Evolutionary conservation across 345 rosid species (phyloP), one percentile per base, ranked within the genome.

Genomic region (Diplotaxis tenuifolia): DNA sequence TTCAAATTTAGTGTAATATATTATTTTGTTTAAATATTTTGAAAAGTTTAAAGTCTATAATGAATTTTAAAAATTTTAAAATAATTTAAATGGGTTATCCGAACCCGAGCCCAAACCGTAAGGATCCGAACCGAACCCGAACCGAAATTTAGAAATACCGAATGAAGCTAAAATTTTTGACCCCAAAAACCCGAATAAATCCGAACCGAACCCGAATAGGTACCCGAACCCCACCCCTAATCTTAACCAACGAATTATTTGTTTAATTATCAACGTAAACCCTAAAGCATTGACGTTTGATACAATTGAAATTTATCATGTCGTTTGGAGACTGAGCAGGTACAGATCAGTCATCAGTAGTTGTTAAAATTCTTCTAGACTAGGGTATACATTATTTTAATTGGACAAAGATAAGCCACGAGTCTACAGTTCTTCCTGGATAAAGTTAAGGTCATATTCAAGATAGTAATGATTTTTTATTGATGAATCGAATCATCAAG

Each of bases 401-500:
- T 21, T 58, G 25, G 12, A 65, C 7, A 38, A 6, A 50, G 23
- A 50, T 18, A 45, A 36, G 20, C 21, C 34, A 58, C 74, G 52
- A 50, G n/a, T 10, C 55, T 56, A 5, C 23, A 21, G 12, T 55
- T 6, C 18, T 67, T 23, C 50, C 28, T 23, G 29, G 62, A 67
- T 58, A 67, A 73, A 40, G 50, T 65, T n/a, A n/a, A n/a, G n/a
- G n/a, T n/a, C 27, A 73, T 21, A 56, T 64, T 34, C 15, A 29
- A 27, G 50, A 71, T 70, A 27, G 32, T 12, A 38, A 63, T 36
- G 4, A 55, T 18, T 55, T 63, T 63, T 27, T 36, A 21, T 65
- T 57, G 77, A 65, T 59, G 25, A 73, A 73, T 18, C 42, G 9
- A 57, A 42, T 25, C 4, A 73, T 31, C 23, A 58, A 54, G 67